Percentiles rank a stretch among this genome's conserved stretches.
phyloP scores from a whole-genome alignment of 305 asterid species.

The Solanum hybrid region DNA sequence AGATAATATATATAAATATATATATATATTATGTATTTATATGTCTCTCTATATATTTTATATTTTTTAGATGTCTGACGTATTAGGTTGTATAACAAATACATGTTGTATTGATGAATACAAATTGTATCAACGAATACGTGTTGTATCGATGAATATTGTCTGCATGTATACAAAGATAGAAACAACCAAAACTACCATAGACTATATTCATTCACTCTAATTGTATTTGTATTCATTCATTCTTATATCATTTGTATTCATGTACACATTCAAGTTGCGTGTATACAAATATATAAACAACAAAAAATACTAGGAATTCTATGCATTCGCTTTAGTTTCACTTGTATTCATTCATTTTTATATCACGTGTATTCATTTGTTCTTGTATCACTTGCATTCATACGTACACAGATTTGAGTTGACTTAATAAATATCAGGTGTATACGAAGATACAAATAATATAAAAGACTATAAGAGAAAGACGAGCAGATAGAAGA shows the following conservation, averaged over 20 bases:
- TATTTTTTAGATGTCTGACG: too few relatives aligned
- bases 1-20: too few relatives aligned
- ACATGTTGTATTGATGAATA: too few relatives aligned
- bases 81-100: too few relatives aligned
- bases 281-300: not conserved
- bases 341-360: not conserved
- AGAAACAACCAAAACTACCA: not conserved
- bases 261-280: not conserved
- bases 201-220: not conserved
- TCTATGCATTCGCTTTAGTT: not conserved
- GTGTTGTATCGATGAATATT: not conserved
- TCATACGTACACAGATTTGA: too few relatives aligned
- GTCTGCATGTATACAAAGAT: not conserved
- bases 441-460: not conserved
- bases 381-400: too few relatives aligned
- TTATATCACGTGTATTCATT: not conserved
- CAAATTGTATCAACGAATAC: too few relatives aligned
- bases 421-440: too few relatives aligned
- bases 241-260: too few relatives aligned
- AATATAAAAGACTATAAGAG: not conserved
- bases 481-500: not conserved
- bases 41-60: too few relatives aligned
- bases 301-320: not conserved
- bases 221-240: not conserved
- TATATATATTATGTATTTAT: too few relatives aligned